Conservation (phyloP, 257 asterid genomes). For the Plectranthus barbatus region DNA sequence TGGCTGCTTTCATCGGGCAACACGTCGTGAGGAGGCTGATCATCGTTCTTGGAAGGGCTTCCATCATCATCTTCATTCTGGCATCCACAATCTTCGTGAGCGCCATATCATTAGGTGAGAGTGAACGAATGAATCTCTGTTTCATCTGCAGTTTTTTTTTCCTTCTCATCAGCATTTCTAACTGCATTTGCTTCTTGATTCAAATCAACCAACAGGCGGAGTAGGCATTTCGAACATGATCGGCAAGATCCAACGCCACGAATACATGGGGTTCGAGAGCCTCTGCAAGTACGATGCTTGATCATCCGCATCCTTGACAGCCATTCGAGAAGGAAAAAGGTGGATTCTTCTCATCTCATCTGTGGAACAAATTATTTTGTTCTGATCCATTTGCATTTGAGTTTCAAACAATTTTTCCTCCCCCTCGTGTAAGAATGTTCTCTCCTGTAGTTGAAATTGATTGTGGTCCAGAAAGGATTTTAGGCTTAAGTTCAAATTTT, state of each 20-base stretch:
- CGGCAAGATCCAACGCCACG: slow-evolving; percentile 57
- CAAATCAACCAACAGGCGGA: slow-evolving; percentile 55
- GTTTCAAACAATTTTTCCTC: neutral
- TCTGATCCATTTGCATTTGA: neutral
- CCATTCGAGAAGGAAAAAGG: neutral
- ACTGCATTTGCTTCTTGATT: neutral
- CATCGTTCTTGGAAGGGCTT: slow-evolving; percentile 70
- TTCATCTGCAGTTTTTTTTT: neutral
- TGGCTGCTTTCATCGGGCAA: slow-evolving; percentile 85
- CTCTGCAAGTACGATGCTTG: slow-evolving; percentile 66
- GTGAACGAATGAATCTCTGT: neutral
- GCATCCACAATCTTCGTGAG: slow-evolving; percentile 87
- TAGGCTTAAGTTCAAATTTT: neutral
- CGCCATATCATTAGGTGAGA: slow-evolving; percentile 62
- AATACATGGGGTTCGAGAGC: slow-evolving; percentile 93
- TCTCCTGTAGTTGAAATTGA: neutral
- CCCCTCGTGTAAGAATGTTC: slow-evolving; percentile 3
- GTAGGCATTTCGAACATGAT: slow-evolving; percentile 91
- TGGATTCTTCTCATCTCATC: slow-evolving; percentile 3
- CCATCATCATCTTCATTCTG: slow-evolving; percentile 82
- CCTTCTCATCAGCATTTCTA: too few species aligned
- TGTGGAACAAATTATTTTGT: slow-evolving; percentile 4
- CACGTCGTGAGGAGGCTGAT: slow-evolving; percentile 70
- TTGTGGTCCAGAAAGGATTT: neutral
- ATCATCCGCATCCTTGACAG: neutral